Base-by-base conservation (phyloP, 306 rosid genomes). In the Fragaria iinumae region DNA sequence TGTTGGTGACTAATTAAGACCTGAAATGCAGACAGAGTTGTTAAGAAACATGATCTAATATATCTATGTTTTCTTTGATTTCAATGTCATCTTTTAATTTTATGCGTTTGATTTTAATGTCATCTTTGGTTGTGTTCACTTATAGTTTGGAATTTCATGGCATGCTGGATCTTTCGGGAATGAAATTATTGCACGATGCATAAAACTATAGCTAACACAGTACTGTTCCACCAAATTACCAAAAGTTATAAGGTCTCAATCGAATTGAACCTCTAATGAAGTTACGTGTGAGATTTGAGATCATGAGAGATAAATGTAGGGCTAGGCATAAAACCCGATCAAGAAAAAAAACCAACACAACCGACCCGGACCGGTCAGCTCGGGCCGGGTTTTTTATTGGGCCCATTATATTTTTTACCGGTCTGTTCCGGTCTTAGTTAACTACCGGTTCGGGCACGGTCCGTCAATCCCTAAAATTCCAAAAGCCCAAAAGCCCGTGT, bases 131-230 rank as follows among this genome's bases (percentile, higher is more conserved):
- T 55, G 0, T 53, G 16, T 50, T 29, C 38, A 3, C 11, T 11
- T 5, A 11, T 8, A n/a, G 14, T 29, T 74, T 77, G 72, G 72
- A 63, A 69, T 50, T 47, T 38, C 75, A 74, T 43, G 77, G 69
- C 69, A 52, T 43, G 67, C 50, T 78, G 69, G 53, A 56, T 57
- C 10, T 52, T 50, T 9, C 2, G 7, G 17, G 39, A 21, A 43
- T 27, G 1, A 11, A 49, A 13, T 63, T 63, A 25, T 71, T 32
- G 29, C 45, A 71, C 62, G 3, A 29, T 71, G 57, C 12, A 13
- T 29, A 18, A 6, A 53, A 16, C 6, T 52, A 13, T 12, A 62
- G 8, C 29, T 1, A 0, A 9, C 48, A 44, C 48, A 10, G 13
- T 44, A 20, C 56, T 52, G 57, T 20, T 59, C 21, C 3, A 63